Base-by-base conservation (phyloP, 306 rosid species). In the Lathyrus aphaca region DNA sequence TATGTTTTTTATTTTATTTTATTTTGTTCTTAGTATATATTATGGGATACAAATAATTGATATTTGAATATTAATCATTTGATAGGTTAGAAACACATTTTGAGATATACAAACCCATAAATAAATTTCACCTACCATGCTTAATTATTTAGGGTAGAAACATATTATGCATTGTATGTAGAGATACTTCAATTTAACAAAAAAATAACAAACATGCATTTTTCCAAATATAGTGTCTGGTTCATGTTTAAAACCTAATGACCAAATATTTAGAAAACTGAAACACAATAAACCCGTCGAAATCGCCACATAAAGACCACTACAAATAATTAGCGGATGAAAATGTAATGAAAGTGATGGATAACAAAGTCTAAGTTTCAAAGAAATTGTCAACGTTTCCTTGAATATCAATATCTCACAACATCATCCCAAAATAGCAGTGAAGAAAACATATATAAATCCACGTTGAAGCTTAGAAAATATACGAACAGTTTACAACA, bases 331-430 rank as follows among this genome's bases (percentile, higher is more conserved):
- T 53, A 71, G n/a, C 9, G 68, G 77, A 71, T 71, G 73, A 72
- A 65, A 72, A 37, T 48, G 16, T 13, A 46, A 38, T 17, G 8
- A 6, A 72, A 46, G 19, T 10, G 82, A 65, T 23, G 27, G 46
- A 56, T 19, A 1, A 1, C 32, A 4, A 69, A 51, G 59, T 16
- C 56, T 10, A 10, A 21, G 43, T 35, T 42, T 40, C 5, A 45
- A 32, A 57, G 78, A 78, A 72, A 72, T 16, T 61, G 78, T 72
- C 44, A 72, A 66, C 17, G 37, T 9, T 25, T 40, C 57, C 12
- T 69, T 57, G 57, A 66, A 77, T 46, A 55, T 56, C 12, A 67
- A 71, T 51, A 23, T 25, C 49, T 62, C 73, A 77, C 19, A 77
- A 21, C 39, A 35, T 19, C 64, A 64, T 25, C 27, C 78, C 8